Conservation (phyloP, 176 grass and related monocot genomes). For the Cenchrus fungigraminus region DNA sequence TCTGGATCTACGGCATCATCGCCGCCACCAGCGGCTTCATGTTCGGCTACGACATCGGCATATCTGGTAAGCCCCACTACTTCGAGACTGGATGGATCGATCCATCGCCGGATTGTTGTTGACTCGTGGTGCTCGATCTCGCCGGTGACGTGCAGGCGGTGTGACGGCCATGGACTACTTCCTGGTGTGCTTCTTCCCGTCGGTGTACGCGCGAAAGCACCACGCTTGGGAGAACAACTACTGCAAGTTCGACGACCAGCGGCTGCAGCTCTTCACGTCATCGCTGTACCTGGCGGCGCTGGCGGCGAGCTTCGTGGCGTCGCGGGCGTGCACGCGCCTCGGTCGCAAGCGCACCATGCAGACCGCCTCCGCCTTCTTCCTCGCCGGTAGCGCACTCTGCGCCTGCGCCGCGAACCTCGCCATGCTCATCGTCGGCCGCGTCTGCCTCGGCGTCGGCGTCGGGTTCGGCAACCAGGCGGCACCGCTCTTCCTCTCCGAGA, state of each 20-base stretch:
- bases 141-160: conserved; percentile 12
- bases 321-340: conserved; percentile 36
- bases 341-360: conserved; percentile 57
- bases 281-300: conserved; percentile 76
- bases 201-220: conserved; percentile 57
- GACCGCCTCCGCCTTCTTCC: conserved; percentile 56
- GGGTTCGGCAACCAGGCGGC: conserved; percentile 81
- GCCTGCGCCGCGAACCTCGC: neutral
- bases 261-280: conserved; percentile 67
- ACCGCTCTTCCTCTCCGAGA: conserved; percentile 74
- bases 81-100: no score
- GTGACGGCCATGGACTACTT: conserved; percentile 79
- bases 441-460: conserved; percentile 63
- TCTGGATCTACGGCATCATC: conserved; percentile 60
- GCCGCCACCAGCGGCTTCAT: conserved; percentile 71
- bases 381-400: conserved; percentile 36
- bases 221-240: conserved; percentile 61
- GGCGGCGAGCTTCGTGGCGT: conserved; percentile 52
- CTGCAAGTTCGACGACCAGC: conserved; percentile 75
- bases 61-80: conserved; percentile 38
- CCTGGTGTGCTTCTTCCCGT: conserved; percentile 52
- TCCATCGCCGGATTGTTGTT: no score
- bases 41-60: conserved; percentile 83
- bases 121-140: no score
- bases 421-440: conserved; percentile 70